These are phyloP conservation scores for Adansonia gregorii DNA, from an alignment of 441 rosid genomes.

Conservation along the genomic window DNA sequence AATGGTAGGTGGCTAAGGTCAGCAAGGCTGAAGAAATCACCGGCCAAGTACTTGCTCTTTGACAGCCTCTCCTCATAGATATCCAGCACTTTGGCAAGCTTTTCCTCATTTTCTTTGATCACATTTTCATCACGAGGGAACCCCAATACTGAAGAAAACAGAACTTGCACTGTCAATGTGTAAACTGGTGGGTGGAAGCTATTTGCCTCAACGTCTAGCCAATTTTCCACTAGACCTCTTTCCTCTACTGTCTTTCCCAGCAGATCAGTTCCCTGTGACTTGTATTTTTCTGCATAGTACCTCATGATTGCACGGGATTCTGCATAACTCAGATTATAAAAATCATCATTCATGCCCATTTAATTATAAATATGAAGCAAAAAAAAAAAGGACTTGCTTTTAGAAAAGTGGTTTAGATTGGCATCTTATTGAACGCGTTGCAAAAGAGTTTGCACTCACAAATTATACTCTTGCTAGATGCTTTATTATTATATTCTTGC, in stretches of 20 bases:
- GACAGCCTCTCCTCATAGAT: conserved; percentile 65
- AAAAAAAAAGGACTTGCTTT: not conserved
- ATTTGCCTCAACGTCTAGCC: conserved; percentile 69
- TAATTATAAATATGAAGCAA: not conserved
- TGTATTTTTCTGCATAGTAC: conserved; percentile 67
- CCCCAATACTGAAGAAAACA: conserved; percentile 48
- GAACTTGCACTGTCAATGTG: conserved; percentile 42
- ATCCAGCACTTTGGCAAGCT: conserved; percentile 56
- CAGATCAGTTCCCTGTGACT: conserved; percentile 60
- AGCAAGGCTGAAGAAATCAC: conserved; percentile 71
- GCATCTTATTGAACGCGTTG: not conserved
- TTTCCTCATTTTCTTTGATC: conserved; percentile 63
- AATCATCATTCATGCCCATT: not conserved
- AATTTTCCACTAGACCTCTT: conserved; percentile 66
- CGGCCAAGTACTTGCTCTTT: conserved; percentile 63
- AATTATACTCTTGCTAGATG: not conserved
- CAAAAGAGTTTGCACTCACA: not conserved
- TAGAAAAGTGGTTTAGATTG: not conserved
- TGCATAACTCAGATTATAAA: conserved; percentile 5
- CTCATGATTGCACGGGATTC: conserved; percentile 75
- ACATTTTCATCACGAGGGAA: conserved; percentile 49
- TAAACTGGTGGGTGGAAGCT: conserved; percentile 48
- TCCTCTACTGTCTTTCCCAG: conserved; percentile 63
- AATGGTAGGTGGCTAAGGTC: conserved; percentile 73
- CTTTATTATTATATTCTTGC: not conserved